phyloP scores from a whole-genome alignment of 192 early-diverging fungal genomes.

The Backusella mclennaniae region DNA sequence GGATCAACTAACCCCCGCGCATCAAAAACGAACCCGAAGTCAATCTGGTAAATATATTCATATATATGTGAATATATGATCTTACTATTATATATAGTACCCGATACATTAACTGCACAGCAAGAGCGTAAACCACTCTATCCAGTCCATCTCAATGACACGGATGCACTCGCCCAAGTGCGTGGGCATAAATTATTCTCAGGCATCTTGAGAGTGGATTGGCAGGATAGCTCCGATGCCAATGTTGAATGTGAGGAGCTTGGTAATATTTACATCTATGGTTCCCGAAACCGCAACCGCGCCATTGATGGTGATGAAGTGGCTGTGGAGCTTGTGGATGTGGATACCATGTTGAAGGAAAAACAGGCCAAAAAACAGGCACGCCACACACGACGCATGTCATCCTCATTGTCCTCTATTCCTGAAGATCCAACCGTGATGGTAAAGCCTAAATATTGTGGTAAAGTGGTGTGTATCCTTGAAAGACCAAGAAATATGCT shows the following conservation, averaged over 20 bases:
- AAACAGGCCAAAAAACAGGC: slow-evolving; percentile 45
- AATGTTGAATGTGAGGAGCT: slow-evolving; percentile 79
- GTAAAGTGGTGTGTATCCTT: slow-evolving; percentile 49
- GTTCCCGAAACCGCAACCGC: slow-evolving; percentile 68
- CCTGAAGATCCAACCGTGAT: slow-evolving; percentile 44
- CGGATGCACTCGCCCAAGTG: slow-evolving; percentile 38
- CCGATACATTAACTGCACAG: background rate
- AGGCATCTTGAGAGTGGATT: slow-evolving; percentile 79
- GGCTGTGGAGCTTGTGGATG: slow-evolving; percentile 63
- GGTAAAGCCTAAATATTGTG: slow-evolving; percentile 47
- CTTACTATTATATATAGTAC: background rate
- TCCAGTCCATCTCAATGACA: slow-evolving; percentile 44
- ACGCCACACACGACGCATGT: slow-evolving; percentile 43
- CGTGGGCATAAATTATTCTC: slow-evolving; percentile 49
- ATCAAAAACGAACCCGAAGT: slow-evolving; percentile 7
- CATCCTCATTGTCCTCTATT: slow-evolving; percentile 37
- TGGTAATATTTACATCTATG: slow-evolving; percentile 72
- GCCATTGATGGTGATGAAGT: slow-evolving; percentile 81
- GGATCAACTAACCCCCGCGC: background rate
- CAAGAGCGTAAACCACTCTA: slow-evolving; percentile 38
- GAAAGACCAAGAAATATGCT: slow-evolving; percentile 43
- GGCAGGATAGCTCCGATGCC: slow-evolving; percentile 74
- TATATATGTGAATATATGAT: no score
- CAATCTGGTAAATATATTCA: slow-evolving; percentile 5
- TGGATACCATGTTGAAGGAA: slow-evolving; percentile 53